Percentiles rank a stretch among this genome's conserved stretches.
phyloP scores from a whole-genome alignment of 139 green algal genomes.

The Chlamydomonas sp. region DNA sequence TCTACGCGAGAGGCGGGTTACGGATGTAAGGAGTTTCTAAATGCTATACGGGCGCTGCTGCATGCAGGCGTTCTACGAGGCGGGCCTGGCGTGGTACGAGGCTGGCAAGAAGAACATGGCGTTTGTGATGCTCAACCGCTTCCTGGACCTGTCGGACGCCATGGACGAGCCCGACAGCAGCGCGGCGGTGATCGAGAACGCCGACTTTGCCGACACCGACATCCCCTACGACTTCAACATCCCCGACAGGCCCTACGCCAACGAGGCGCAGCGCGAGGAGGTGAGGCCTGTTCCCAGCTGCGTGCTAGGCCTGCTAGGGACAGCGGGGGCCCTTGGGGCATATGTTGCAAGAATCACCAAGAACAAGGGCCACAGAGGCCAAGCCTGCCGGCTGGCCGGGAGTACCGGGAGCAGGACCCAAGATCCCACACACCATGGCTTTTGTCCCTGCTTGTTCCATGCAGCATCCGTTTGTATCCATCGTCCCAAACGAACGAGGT shows the following conservation, averaged over 20 bases:
- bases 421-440: too few species aligned
- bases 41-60: not conserved
- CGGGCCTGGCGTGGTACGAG: conserved; percentile 61
- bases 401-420: too few species aligned
- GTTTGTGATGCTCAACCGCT: conserved; percentile 90
- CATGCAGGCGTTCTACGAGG: conserved; percentile 69
- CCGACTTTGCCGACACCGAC: conserved; percentile 78
- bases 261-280: conserved; percentile 67
- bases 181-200: conserved; percentile 70
- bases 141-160: conserved; percentile 85
- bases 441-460: too few species aligned
- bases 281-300: conserved; percentile 18
- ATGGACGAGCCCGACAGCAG: conserved; percentile 78
- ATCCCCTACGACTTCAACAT: conserved; percentile 80
- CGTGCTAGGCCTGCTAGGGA: not conserved
- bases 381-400: too few species aligned
- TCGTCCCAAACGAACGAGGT: too few species aligned
- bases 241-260: conserved; percentile 66
- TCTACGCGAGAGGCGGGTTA: too few species aligned
- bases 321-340: not conserved
- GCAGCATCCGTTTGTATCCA: too few species aligned
- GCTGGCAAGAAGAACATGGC: conserved; percentile 74
- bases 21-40: not conserved
- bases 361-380: too few species aligned
- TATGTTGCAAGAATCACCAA: not conserved